Evolutionary conservation across 2,329 filamentous ascomycete genomes (phyloP), one percentile per base, ranked within the genome.

Genomic region (Tolypocladium sp.): DNA sequence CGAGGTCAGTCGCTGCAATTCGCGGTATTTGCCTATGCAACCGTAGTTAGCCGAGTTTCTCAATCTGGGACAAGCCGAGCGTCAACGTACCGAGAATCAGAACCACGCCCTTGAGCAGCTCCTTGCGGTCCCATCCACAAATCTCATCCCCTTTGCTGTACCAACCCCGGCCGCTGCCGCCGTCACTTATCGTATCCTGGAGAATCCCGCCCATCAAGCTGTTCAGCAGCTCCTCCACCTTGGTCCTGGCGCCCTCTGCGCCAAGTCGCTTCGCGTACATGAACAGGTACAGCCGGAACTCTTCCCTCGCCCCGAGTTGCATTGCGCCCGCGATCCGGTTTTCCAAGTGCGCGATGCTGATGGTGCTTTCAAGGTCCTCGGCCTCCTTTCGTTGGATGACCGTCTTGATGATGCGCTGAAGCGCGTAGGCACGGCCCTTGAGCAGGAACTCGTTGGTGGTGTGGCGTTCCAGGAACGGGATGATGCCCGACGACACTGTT

Each of bases 241-340:
- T 99, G 59, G 85, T 82, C 65, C 88, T 86, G 57, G 93, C 77
- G 0, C 92, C 92, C 72, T 99, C 95, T 0, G 92, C 91, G 1
- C 94, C 94, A 7, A 99, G 83, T 0, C 94, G 87, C 76, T 97
- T 97, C 4, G 92, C 93, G 69, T 99, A 99, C 92, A 97, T 97
- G 68, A 92, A 89, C n/a, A 99, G 78, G 69, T 97, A 97, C 1
- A 96, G 80, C 59, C 91, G 86, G 76, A 97, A 99, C 71, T 99
- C 94, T 60, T 97, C 92, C 66, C 86, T 89, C 0, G 94, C 89
- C 4, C 89, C 90, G 1, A 99, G 78, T 61, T 91, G 88, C 69
- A 95, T 76, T 0, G 94, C 91, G 4, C 91, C 95, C 2, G 94
- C 93, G 53, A 99, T 87, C 44, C 95, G 85, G 68, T 97, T 97